These are phyloP conservation scores for Mycena maculata DNA, from an alignment of 768 basidiomycete species.

Conservation along the genomic window DNA sequence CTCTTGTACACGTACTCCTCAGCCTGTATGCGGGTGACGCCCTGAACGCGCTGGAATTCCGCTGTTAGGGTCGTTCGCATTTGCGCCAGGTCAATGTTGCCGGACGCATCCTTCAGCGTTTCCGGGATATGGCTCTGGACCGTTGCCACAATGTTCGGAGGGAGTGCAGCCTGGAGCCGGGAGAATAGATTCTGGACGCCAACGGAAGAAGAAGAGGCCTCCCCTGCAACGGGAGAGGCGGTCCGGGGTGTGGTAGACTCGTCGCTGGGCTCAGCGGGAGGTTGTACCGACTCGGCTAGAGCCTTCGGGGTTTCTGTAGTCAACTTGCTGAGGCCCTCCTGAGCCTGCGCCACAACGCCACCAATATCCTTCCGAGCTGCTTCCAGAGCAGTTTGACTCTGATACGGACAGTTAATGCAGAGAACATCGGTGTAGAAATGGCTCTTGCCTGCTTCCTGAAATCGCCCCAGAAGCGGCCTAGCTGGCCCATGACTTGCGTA, in stretches of 20 bases:
- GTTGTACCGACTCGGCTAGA: slow-evolving; percentile 28
- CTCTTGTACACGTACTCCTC: slow-evolving; percentile 88
- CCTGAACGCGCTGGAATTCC: slow-evolving; percentile 82
- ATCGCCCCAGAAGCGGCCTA: slow-evolving; percentile 91
- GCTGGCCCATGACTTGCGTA: slow-evolving; percentile 86
- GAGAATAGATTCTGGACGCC: slow-evolving; percentile 65
- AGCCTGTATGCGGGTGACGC: slow-evolving; percentile 77
- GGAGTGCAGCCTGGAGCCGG: slow-evolving; percentile 79
- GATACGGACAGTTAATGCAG: slow-evolving; percentile 21
- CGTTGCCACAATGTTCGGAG: slow-evolving; percentile 76
- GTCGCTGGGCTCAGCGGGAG: slow-evolving; percentile 36
- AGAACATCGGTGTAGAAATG: background rate
- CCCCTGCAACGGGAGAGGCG: slow-evolving; percentile 40
- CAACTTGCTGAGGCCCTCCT: slow-evolving; percentile 77
- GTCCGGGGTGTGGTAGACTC: slow-evolving; percentile 41
- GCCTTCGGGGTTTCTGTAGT: slow-evolving; percentile 49
- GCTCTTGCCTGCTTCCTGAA: slow-evolving; percentile 83
- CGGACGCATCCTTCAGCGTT: slow-evolving; percentile 68
- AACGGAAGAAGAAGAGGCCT: slow-evolving; percentile 39
- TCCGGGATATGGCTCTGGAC: slow-evolving; percentile 79
- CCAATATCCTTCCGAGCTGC: slow-evolving; percentile 79
- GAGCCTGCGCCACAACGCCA: slow-evolving; percentile 81
- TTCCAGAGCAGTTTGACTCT: slow-evolving; percentile 80
- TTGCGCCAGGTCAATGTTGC: slow-evolving; percentile 75
- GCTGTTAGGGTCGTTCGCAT: slow-evolving; percentile 70